These are phyloP conservation scores for Ceratobasidium theobromae DNA, from an alignment of 1,284 basidiomycete genomes.

Conservation along the genomic window DNA sequence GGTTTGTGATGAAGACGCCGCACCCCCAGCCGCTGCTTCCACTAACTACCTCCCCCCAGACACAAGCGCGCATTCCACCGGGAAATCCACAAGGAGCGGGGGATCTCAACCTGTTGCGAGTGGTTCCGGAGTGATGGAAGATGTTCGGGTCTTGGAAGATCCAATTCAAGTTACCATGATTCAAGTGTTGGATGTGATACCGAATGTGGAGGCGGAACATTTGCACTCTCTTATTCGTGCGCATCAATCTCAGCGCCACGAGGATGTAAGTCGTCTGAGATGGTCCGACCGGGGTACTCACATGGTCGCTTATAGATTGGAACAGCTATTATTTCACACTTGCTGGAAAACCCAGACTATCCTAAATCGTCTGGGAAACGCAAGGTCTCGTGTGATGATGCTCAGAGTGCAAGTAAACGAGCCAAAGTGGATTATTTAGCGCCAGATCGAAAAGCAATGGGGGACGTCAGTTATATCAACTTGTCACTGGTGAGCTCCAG, in stretches of 20 bases:
- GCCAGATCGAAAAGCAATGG: conserved; percentile 47
- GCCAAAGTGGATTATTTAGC: conserved; percentile 55
- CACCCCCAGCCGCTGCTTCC: too few species aligned
- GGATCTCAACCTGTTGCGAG: not conserved
- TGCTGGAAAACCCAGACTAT: conserved; percentile 64
- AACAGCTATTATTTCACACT: conserved; percentile 55
- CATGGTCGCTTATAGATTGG: conserved; percentile 45
- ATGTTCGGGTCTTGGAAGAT: not conserved
- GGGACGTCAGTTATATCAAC: conserved; percentile 51
- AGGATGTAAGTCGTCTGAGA: conserved; percentile 6
- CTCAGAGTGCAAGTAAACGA: conserved; percentile 53
- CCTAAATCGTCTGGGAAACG: conserved; percentile 50
- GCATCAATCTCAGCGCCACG: not conserved
- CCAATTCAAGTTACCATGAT: not conserved
- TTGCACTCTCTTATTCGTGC: conserved; percentile 9
- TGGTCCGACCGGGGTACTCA: conserved; percentile 12
- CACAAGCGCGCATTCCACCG: too few species aligned
- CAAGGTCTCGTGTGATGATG: not conserved
- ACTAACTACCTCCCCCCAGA: too few species aligned
- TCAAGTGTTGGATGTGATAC: conserved; percentile 33
- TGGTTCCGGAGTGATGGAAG: not conserved
- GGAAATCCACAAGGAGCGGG: too few species aligned
- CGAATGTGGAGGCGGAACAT: conserved; percentile 32
- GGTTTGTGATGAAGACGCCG: too few species aligned
- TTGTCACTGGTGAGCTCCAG: conserved; percentile 54